A percentile compares a stretch with the other conserved stretches of the same genome.
Conservation (phyloP, 176 grass and related monocot species). For the Aegilops speltoides region DNA sequence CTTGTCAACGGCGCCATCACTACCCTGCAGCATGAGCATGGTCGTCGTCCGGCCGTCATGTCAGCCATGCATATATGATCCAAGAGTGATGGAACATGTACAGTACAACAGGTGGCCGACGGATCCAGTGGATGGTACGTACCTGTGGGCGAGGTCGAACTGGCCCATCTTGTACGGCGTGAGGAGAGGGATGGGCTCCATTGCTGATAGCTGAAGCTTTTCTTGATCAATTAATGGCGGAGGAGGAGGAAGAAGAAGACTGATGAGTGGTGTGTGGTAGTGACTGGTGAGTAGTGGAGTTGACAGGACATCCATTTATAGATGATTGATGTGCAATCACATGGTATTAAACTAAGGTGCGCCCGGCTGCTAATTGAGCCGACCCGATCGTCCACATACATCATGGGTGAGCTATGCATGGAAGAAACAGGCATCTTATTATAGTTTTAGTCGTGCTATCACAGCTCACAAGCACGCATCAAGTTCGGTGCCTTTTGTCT, state of each 20-base stretch:
- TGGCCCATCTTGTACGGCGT: conserved; percentile 3
- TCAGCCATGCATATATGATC: background rate
- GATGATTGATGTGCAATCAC: no score
- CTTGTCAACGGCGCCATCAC: background rate
- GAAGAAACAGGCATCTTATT: background rate
- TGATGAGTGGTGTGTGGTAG: background rate
- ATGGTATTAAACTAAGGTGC: no score
- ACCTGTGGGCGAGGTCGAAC: background rate
- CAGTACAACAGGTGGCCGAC: no score
- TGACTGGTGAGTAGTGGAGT: background rate
- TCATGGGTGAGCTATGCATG: background rate
- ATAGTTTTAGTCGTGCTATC: no score
- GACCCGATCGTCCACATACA: background rate
- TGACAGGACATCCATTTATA: background rate
- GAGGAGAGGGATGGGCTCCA: background rate
- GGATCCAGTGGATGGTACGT: background rate
- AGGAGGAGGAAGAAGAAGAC: background rate
- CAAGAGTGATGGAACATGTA: background rate
- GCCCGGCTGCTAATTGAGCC: no score
- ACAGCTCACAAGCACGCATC: no score
- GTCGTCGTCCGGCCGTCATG: no score
- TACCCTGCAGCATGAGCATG: background rate
- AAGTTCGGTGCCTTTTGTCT: no score
- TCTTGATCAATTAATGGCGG: background rate
- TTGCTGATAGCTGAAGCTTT: background rate